These are phyloP conservation scores for Arctium lappa DNA, from an alignment of 129 eudicot species.

Conservation along the genomic window DNA sequence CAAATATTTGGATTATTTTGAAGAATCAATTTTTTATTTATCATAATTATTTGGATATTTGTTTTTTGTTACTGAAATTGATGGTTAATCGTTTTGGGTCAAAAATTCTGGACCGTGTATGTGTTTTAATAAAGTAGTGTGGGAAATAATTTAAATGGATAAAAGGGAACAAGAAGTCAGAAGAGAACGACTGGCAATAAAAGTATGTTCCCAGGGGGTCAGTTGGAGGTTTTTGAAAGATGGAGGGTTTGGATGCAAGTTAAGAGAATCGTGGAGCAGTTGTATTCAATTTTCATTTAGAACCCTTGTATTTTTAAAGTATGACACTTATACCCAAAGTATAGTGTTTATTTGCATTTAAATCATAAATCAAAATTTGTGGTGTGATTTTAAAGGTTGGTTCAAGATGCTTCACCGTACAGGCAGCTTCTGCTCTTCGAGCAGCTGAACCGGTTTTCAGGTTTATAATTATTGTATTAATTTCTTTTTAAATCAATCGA, in stretches of 20 bases:
- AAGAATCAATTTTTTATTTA: neutral
- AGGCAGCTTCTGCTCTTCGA: slow-evolving; percentile 26
- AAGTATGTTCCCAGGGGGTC: neutral
- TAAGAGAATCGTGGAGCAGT: neutral
- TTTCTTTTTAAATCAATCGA: neutral
- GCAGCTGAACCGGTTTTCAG: slow-evolving; percentile 26
- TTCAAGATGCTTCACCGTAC: slow-evolving; percentile 24
- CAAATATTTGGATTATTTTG: neutral
- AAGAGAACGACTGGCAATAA: neutral
- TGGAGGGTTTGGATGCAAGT: neutral
- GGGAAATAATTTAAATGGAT: neutral
- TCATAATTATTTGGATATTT: neutral
- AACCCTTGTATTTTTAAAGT: neutral
- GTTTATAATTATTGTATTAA: neutral
- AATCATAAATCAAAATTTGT: neutral
- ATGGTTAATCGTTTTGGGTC: neutral
- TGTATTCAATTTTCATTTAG: neutral
- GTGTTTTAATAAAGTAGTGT: neutral
- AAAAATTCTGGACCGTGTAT: neutral
- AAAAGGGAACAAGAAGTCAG: neutral
- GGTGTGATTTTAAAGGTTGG: slow-evolving; percentile 9
- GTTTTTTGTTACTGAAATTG: neutral
- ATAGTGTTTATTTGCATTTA: neutral
- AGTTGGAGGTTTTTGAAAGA: neutral
- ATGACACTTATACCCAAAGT: neutral